Percentiles rank a stretch among this genome's conserved stretches.
Evolutionary conservation across 192 early-diverging fungal species (phyloP).

Genomic region (Coemansia sp.): DNA sequence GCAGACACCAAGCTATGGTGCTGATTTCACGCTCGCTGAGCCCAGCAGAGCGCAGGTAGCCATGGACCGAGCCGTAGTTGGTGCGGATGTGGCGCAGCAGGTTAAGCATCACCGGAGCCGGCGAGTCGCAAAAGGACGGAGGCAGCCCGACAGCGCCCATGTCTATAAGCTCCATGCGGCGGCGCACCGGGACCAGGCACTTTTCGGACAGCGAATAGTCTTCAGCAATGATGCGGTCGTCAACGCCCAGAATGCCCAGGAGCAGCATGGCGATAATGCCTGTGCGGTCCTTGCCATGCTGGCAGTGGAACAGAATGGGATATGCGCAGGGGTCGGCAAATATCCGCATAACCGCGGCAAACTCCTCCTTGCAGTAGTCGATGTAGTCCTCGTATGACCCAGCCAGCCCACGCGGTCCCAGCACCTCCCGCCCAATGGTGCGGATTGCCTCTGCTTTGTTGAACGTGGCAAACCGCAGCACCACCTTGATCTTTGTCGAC

Average conservation of each 20-base stretch:
- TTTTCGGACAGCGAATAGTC: constrained; percentile 58
- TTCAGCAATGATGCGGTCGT: constrained; percentile 55
- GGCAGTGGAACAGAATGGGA: constrained; percentile 66
- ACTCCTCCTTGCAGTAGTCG: constrained; percentile 53
- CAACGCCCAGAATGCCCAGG: constrained; percentile 54
- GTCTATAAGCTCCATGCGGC: constrained; percentile 51
- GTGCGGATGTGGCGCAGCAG: constrained; percentile 31
- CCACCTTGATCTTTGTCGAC: constrained; percentile 50
- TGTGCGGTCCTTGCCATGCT: constrained; percentile 67
- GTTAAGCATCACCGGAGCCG: constrained; percentile 49
- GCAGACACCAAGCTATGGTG: constrained; percentile 49
- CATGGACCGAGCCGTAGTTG: constrained; percentile 43
- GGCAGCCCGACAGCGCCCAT: constrained; percentile 57
- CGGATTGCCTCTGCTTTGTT: constrained; percentile 52
- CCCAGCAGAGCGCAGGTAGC: constrained; percentile 44
- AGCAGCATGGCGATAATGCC: constrained; percentile 60
- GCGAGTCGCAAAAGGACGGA: constrained; percentile 52
- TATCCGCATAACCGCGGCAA: constrained; percentile 51
- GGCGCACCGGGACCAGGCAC: constrained; percentile 43
- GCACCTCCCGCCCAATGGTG: constrained; percentile 49
- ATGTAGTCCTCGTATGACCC: constrained; percentile 56
- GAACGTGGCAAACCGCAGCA: constrained; percentile 48
- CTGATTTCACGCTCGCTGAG: constrained; percentile 39
- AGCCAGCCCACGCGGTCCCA: constrained; percentile 47
- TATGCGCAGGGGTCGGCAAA: constrained; percentile 56